phyloP scores from a whole-genome alignment of 2,329 filamentous ascomycete species.

The Sordariomycetes sp. region DNA sequence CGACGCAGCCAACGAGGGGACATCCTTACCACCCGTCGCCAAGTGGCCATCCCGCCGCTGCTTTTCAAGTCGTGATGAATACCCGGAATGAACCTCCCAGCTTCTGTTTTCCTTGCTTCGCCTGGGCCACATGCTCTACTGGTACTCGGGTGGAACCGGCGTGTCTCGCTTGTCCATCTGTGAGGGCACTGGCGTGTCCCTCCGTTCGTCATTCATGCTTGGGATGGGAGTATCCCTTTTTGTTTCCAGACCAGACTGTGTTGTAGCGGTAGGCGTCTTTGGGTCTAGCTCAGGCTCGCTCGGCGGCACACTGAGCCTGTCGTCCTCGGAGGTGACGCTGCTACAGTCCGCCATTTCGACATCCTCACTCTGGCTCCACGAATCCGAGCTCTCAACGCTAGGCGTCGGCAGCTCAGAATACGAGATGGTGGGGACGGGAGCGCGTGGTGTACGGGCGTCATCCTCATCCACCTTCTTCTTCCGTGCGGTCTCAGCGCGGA shows the following conservation, averaged over 20 bases:
- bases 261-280: constrained; percentile 27
- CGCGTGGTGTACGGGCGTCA: constrained; percentile 11
- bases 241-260: background rate
- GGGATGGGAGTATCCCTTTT: constrained; percentile 4
- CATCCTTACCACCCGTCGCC: constrained; percentile 1
- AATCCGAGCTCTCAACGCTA: constrained; percentile 28
- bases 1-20: background rate
- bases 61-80: constrained; percentile 1
- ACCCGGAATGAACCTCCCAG: background rate
- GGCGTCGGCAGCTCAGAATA: constrained; percentile 26
- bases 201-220: background rate
- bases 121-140: constrained; percentile 3
- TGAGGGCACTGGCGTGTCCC: constrained; percentile 2
- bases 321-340: constrained; percentile 26
- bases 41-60: background rate
- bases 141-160: constrained; percentile 1
- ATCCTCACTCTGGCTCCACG: constrained; percentile 22
- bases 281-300: constrained; percentile 24
- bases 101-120: background rate
- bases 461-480: constrained; percentile 3
- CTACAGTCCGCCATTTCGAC: constrained; percentile 41
- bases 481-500: constrained; percentile 21
- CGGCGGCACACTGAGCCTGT: constrained; percentile 14
- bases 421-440: constrained; percentile 6
- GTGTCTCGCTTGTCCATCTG: background rate